Conservation (phyloP, 192 early-diverging fungal species). For the Backusella circina region DNA sequence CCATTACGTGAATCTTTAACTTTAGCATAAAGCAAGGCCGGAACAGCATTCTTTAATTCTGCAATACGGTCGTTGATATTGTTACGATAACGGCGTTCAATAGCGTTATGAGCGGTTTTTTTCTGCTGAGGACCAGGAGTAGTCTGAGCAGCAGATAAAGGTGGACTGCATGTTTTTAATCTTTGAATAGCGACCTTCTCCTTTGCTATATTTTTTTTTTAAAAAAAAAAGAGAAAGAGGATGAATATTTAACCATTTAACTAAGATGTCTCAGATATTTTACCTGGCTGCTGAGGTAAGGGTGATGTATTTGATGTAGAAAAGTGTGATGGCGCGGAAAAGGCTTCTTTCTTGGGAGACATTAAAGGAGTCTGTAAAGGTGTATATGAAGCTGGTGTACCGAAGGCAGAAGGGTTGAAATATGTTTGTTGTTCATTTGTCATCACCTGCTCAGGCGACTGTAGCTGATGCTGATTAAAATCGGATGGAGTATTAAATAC, state of each 20-base stretch:
- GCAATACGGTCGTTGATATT: constrained; percentile 95
- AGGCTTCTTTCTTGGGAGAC: background rate
- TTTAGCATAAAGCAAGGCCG: constrained; percentile 64
- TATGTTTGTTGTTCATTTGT: background rate
- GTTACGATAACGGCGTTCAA: constrained; percentile 91
- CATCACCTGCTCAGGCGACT: background rate
- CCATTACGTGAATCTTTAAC: constrained; percentile 11
- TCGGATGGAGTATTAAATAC: background rate
- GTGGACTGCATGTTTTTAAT: background rate
- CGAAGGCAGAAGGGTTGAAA: background rate
- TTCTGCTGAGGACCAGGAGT: constrained; percentile 49
- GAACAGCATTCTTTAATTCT: constrained; percentile 81
- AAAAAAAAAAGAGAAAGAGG: background rate
- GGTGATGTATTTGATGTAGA: background rate
- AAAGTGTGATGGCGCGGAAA: background rate
- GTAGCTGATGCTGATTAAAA: background rate
- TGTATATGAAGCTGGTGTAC: background rate
- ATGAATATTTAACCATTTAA: background rate
- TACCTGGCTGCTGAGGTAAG: background rate
- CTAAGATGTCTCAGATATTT: background rate
- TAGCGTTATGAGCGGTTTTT: constrained; percentile 92
- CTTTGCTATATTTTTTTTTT: background rate
- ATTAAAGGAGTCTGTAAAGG: background rate
- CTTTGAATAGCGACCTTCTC: constrained; percentile 3
- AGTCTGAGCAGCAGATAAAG: background rate